A percentile compares a stretch with the other conserved stretches of the same genome.
phyloP scores from a whole-genome alignment of 768 basidiomycete genomes.

The Pleurotus citrinopileatus region DNA sequence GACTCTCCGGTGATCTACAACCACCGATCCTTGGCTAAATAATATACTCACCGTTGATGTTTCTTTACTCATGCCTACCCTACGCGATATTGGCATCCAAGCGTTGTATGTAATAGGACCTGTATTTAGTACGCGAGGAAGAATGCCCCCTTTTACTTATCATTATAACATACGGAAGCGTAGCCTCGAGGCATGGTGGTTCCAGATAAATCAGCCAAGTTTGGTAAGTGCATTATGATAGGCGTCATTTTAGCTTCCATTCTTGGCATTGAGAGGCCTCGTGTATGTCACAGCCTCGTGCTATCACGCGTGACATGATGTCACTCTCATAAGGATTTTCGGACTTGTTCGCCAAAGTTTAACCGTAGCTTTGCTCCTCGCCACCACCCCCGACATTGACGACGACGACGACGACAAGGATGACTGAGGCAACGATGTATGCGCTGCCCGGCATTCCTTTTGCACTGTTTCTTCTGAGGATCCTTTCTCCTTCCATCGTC shows the following conservation, averaged over 20 bases:
- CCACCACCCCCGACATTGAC: constrained; percentile 11
- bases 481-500: constrained; percentile 67
- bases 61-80: background rate
- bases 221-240: background rate
- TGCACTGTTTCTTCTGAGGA: constrained; percentile 54
- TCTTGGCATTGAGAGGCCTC: constrained; percentile 5
- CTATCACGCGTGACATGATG: constrained; percentile 8
- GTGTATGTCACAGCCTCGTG: constrained; percentile 3
- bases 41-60: background rate
- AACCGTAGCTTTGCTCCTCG: constrained; percentile 5
- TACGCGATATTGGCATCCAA: background rate
- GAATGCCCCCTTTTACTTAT: background rate
- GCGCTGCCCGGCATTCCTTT: constrained; percentile 18
- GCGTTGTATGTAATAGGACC: background rate
- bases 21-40: background rate
- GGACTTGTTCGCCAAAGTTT: constrained; percentile 3
- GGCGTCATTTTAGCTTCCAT: constrained; percentile 1
- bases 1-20: background rate
- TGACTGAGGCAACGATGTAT: constrained; percentile 27
- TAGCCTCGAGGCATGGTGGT: constrained; percentile 3
- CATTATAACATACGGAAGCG: background rate
- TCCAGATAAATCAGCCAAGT: background rate
- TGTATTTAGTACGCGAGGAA: background rate
- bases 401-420: constrained; percentile 19
- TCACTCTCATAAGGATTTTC: constrained; percentile 5